phyloP scores from a whole-genome alignment of 2,329 filamentous ascomycete species.

The Botrytis tulipae region DNA sequence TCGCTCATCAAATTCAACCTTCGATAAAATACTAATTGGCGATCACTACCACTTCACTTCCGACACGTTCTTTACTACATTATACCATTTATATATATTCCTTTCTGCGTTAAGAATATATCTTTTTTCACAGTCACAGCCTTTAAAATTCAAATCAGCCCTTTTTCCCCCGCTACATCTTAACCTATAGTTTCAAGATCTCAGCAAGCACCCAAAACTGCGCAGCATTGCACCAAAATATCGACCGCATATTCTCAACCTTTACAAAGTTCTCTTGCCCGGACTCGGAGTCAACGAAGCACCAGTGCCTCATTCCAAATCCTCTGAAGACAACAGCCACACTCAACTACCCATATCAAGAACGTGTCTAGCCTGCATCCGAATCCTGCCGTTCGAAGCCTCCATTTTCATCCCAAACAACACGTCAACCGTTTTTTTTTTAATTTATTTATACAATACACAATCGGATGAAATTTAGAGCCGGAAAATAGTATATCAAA shows the following conservation, averaged over 20 bases:
- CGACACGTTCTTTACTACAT: slow-evolving; percentile 11
- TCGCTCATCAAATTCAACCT: neutral
- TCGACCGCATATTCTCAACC: slow-evolving; percentile 13
- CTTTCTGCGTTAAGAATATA: neutral
- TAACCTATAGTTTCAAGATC: slow-evolving; percentile 4
- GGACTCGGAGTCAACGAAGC: slow-evolving; percentile 15
- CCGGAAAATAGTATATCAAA: slow-evolving; percentile 3
- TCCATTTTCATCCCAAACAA: neutral
- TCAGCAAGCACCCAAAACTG: slow-evolving; percentile 6
- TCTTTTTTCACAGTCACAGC: neutral
- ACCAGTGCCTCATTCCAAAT: slow-evolving; percentile 16
- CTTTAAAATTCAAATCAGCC: slow-evolving; percentile 3
- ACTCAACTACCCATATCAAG: slow-evolving; percentile 7
- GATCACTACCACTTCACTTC: neutral
- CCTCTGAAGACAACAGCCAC: slow-evolving; percentile 15
- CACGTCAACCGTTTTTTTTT: neutral
- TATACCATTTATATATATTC: slow-evolving; percentile 7
- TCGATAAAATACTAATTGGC: slow-evolving; percentile 8
- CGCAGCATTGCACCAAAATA: slow-evolving; percentile 13
- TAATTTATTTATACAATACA: slow-evolving; percentile 12
- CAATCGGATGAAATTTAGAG: slow-evolving; percentile 9
- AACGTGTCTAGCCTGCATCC: slow-evolving; percentile 18
- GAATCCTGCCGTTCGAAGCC: slow-evolving; percentile 15
- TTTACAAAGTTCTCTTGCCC: neutral
- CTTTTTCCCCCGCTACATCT: slow-evolving; percentile 1